phyloP scores from a whole-genome alignment of 306 rosid species.

The Pterocarpus macrocarpus region DNA sequence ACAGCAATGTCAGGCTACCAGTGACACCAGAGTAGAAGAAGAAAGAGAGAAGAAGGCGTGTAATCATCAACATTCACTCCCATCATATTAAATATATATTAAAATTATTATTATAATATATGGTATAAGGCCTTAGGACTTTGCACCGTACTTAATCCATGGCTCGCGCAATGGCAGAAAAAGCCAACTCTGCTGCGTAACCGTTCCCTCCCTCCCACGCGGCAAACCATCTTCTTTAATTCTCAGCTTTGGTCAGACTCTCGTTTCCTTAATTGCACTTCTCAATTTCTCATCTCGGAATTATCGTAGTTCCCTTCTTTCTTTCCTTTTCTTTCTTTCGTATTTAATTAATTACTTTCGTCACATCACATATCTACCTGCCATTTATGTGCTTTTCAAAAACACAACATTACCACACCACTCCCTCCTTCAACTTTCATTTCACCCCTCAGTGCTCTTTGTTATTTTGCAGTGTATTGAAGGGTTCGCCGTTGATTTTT shows the following conservation, averaged over 20 bases:
- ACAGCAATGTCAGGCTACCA: conserved; percentile 55
- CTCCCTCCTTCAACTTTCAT: not conserved
- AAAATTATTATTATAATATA: too few species aligned
- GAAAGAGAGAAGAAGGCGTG: too few species aligned
- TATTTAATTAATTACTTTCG: conserved; percentile 11
- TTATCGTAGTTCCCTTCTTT: conserved; percentile 45
- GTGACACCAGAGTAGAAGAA: conserved; percentile 29
- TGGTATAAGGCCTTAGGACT: conserved; percentile 33
- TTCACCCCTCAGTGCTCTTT: not conserved
- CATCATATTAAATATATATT: too few species aligned
- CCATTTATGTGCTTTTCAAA: not conserved
- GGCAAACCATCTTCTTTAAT: conserved; percentile 63
- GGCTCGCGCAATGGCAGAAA: conserved; percentile 45
- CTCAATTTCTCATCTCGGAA: conserved; percentile 47
- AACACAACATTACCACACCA: not conserved
- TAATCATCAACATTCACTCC: too few species aligned
- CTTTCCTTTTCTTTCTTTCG: not conserved
- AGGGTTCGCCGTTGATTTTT: conserved; percentile 42
- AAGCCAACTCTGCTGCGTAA: conserved; percentile 66
- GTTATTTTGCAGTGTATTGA: conserved; percentile 35
- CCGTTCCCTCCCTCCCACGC: conserved; percentile 81
- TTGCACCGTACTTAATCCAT: conserved; percentile 35
- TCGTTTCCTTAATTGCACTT: conserved; percentile 51
- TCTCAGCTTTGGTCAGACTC: conserved; percentile 54
- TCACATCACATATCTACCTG: conserved; percentile 38